Base-by-base conservation (phyloP, 345 rosid genomes). In the Heritiera littoralis region DNA sequence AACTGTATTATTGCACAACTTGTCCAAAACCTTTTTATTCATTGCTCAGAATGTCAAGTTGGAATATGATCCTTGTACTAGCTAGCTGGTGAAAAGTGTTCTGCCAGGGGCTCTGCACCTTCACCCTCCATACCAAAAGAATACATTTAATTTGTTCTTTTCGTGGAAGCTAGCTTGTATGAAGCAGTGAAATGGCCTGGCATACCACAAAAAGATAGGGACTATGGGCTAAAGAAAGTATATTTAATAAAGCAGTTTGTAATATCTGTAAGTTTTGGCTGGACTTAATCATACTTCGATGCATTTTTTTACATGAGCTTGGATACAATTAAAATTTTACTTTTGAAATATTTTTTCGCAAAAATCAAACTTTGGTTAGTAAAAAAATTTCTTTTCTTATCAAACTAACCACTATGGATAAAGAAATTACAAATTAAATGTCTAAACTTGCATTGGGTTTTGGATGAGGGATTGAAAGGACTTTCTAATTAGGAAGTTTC, bases 41-140 rank as follows among this genome's bases (percentile, higher is more conserved):
- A 15, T 72, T 52, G 43, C 23, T 14, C 1, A 15, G n/a, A 51
- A 18, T 12, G 59, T 20, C 55, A 74, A 58, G 65, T 56, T 74
- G 67, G 66, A 23, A 20, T 38, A 58, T 11, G 46, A 56, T 17
- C 32, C 32, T 54, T 54, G 30, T 35, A 4, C 8, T 8, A 38
- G 20, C 15, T 6, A 14, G 20, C 15, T 6, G 11, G 45, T 28
- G 9, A 65, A 77, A 79, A 66, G 51, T 17, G 15, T 45, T 43
- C 77, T 2, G 79, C 75, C 4, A 81, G 79, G 86, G 84, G 84
- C 76, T 51, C 74, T 86, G 84, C 23, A 83, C 71, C 84, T 63
- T 61, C 40, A 61, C 1, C 9, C 23, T 2, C 60, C 66, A 28
- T 0, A 5, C 13, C 13, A 63, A 63, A 5, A 63, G 5, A 0